Base-by-base conservation (phyloP, 306 rosid species). In the Prunus salicina region DNA sequence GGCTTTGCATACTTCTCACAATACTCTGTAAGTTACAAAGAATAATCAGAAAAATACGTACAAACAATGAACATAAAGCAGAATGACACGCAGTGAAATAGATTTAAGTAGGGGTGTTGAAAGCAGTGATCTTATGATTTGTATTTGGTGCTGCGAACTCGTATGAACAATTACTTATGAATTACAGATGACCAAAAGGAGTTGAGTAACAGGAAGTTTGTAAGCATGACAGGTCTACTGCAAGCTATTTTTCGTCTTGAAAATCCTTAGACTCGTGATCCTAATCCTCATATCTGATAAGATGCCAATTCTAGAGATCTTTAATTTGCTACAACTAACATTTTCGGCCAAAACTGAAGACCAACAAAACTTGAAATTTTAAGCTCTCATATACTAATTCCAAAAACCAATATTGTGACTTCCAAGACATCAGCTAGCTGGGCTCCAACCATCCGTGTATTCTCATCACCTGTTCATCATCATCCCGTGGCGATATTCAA, bases 1-100 rank as follows among this genome's bases (percentile, higher is more conserved):
- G 96, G 83, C 81, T 89, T 91, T 30, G 98, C 98, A 85, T 87
- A 88, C 75, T 80, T 91, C 84, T 91, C 86, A 80, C 93, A 82
- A 69, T 80, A 93, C 73, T 91, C 98, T 93, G 91, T 76, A 78
- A 22, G 41, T 30, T 1, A n/a, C 47, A 45, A 51, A 56, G 18
- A 27, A 52, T 15, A 58, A 52, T 66, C 32, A 75, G 70, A 64
- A 62, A 18, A 2, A 58, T 5, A 24, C 57, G 14, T 0, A 72
- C 22, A 12, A 41, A 55, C 16, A 38, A 14, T 12, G 27, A 22
- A 20, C 66, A 57, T 41, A 41, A 11, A 57, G 50, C 41, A 41
- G 52, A 38, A 72, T 38, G 14, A 18, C 2, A n/a, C 8, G 15
- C 8, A 2, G 12, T 64, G 49, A 64, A 34, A 46, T 14, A 67